Conservation (phyloP, 2,329 filamentous ascomycete species). For the Diaporthe sp. region DNA sequence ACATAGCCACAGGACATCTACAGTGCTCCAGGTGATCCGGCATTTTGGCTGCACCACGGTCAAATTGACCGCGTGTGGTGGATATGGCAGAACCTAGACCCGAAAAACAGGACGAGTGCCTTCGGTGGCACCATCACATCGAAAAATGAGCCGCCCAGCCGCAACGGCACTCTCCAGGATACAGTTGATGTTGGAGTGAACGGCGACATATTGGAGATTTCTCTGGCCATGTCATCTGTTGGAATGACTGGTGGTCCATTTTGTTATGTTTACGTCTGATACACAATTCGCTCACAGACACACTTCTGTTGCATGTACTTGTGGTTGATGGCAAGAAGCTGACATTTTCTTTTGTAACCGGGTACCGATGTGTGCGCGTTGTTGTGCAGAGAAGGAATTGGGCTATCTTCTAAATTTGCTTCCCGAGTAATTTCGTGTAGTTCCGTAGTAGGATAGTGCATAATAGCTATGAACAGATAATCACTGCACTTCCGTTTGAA, state of each 20-base stretch:
- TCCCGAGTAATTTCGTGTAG: neutral
- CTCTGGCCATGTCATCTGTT: neutral
- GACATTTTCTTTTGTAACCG: neutral
- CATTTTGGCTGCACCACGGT: conserved; percentile 52
- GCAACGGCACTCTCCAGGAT: neutral
- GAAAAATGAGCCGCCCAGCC: conserved; percentile 7
- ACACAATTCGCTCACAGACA: too few relatives aligned
- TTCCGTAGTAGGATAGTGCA: neutral
- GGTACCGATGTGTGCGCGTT: neutral
- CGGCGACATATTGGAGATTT: conserved; percentile 4
- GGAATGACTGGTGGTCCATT: conserved; percentile 9
- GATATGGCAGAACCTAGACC: conserved; percentile 43
- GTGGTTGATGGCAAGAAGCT: neutral
- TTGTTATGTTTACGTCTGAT: conserved; percentile 16
- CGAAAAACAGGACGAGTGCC: neutral
- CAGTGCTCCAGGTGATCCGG: conserved; percentile 46
- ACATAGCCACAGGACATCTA: conserved; percentile 16
- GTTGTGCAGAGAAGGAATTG: neutral
- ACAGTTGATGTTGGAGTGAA: neutral
- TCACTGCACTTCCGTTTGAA: neutral
- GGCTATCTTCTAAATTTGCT: neutral
- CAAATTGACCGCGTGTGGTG: conserved; percentile 47
- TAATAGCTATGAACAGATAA: neutral
- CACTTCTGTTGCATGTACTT: neutral
- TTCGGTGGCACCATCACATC: neutral